Conservation (phyloP, 2,329 filamentous ascomycete species). For the Pseudocercospora fuligena region DNA sequence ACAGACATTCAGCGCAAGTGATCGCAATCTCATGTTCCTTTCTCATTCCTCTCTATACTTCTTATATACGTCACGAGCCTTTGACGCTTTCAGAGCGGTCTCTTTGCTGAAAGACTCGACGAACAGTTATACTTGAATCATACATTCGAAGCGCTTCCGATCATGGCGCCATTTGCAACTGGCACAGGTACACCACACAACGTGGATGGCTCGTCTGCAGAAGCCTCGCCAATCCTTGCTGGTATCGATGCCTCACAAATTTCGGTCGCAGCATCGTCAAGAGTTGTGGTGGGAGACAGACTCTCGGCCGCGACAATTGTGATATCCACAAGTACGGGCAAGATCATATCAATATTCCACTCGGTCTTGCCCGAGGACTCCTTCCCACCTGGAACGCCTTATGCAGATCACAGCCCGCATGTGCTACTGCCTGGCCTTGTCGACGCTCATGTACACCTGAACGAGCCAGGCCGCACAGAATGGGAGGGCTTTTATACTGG, state of each 20-base stretch:
- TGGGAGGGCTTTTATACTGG: slow-evolving; percentile 99
- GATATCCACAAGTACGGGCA: slow-evolving; percentile 78
- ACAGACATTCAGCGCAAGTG: neutral
- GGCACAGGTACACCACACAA: slow-evolving; percentile 35
- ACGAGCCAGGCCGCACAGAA: slow-evolving; percentile 94
- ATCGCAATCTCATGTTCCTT: neutral
- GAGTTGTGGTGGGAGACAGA: slow-evolving; percentile 77
- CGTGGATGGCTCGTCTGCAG: slow-evolving; percentile 19
- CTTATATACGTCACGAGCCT: neutral
- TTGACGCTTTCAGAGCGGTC: neutral
- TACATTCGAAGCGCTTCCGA: neutral
- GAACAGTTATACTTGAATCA: neutral
- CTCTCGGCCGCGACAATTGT: slow-evolving; percentile 83
- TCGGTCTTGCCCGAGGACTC: slow-evolving; percentile 73
- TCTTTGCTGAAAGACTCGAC: neutral
- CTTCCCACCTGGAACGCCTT: slow-evolving; percentile 74
- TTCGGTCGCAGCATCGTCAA: slow-evolving; percentile 80
- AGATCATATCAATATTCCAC: slow-evolving; percentile 77
- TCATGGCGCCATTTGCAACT: slow-evolving; percentile 40
- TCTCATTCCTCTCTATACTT: neutral
- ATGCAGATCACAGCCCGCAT: slow-evolving; percentile 82
- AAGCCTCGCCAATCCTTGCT: slow-evolving; percentile 24
- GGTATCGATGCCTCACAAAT: slow-evolving; percentile 46
- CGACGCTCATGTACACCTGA: slow-evolving; percentile 96
- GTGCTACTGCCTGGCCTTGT: slow-evolving; percentile 89